These are phyloP conservation scores for Fulvia fulva DNA, from an alignment of 2,329 filamentous ascomycete species.

Conservation along the genomic window DNA sequence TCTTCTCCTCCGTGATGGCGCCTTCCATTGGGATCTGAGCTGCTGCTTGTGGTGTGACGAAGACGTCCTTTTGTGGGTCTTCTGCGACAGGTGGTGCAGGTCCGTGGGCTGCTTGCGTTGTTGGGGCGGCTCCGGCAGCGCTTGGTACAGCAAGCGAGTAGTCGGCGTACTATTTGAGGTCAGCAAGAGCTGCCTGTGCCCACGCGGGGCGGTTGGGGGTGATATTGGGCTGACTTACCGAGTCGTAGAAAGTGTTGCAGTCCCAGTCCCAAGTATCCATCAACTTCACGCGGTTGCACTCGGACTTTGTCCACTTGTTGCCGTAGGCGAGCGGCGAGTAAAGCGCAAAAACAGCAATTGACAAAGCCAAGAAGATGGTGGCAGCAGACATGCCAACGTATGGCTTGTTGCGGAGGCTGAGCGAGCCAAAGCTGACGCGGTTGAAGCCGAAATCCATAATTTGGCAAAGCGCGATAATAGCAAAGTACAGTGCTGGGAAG, in stretches of 20 bases:
- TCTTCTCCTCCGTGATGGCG: constrained; percentile 64
- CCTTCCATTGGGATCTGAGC: constrained; percentile 23
- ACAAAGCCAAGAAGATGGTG: constrained; percentile 68
- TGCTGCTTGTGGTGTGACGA: constrained; percentile 33
- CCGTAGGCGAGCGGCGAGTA: constrained; percentile 89
- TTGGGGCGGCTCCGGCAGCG: constrained; percentile 23
- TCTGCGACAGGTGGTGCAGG: constrained; percentile 36
- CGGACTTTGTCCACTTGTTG: constrained; percentile 84
- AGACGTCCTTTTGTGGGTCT: constrained; percentile 34
- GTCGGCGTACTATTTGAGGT: constrained; percentile 30
- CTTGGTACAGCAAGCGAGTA: constrained; percentile 28
- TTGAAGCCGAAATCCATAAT: constrained; percentile 79
- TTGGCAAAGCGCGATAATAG: constrained; percentile 82
- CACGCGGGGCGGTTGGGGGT: background rate
- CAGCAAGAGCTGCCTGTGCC: constrained; percentile 1
- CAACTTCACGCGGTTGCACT: constrained; percentile 84
- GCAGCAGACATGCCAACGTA: constrained; percentile 71
- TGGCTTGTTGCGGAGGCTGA: constrained; percentile 60
- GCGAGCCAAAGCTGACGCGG: constrained; percentile 55
- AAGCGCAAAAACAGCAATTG: constrained; percentile 73
- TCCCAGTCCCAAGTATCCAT: constrained; percentile 94
- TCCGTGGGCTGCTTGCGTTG: constrained; percentile 27
- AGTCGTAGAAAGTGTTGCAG: constrained; percentile 85
- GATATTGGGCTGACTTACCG: constrained; percentile 60
- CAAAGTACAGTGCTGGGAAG: constrained; percentile 94